phyloP scores from a whole-genome alignment of 148 eudicot genomes.

The Camellia granthamiana region DNA sequence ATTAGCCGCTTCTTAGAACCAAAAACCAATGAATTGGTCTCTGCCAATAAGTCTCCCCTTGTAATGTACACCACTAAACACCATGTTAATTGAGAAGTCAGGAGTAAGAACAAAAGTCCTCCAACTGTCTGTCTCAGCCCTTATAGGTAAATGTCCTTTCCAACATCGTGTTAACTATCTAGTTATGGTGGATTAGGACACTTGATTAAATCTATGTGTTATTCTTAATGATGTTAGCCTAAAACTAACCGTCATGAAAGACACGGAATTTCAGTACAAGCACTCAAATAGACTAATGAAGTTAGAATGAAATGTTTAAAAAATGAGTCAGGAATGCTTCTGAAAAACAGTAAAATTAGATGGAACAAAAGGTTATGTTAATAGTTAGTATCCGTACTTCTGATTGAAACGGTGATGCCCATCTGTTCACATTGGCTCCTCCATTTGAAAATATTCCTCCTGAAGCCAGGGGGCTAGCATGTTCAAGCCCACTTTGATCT shows the following conservation, averaged over 20 bases:
- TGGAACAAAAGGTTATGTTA: constrained; percentile 77
- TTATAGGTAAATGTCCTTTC: background rate
- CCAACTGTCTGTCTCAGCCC: background rate
- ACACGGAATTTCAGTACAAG: constrained; percentile 33
- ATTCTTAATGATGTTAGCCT: constrained; percentile 61
- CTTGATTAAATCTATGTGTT: constrained; percentile 27
- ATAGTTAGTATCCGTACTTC: constrained; percentile 99
- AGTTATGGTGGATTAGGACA: constrained; percentile 15
- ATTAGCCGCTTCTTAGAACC: constrained; percentile 5
- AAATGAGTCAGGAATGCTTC: constrained; percentile 47
- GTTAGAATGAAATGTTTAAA: constrained; percentile 54
- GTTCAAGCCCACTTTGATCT: constrained; percentile 99
- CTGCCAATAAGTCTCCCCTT: background rate
- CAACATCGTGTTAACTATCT: constrained; percentile 14
- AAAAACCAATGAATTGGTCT: background rate
- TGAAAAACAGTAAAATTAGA: constrained; percentile 66
- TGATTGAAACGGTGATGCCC: constrained; percentile 94
- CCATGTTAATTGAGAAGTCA: background rate
- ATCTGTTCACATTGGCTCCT: constrained; percentile 95
- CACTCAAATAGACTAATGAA: constrained; percentile 32
- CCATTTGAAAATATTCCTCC: constrained; percentile 94
- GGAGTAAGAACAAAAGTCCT: constrained; percentile 3
- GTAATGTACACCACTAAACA: background rate
- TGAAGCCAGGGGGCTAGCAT: constrained; percentile 93
- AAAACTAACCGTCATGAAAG: constrained; percentile 57